Evolutionary conservation across 202 grass and related monocot species (phyloP), one percentile per base, ranked within the genome.

Genomic region (Setaria viridis): DNA sequence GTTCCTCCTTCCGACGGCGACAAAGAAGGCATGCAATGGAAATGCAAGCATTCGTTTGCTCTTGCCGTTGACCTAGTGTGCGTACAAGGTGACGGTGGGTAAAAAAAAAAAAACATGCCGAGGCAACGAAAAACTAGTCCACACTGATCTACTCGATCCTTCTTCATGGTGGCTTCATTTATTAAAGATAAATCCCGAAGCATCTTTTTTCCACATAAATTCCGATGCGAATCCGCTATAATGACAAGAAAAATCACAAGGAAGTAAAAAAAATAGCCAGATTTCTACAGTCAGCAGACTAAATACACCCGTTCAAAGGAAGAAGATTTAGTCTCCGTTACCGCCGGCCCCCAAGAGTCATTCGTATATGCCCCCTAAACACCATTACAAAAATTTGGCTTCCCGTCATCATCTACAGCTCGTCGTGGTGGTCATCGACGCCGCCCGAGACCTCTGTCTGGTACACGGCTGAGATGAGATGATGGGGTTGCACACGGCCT

Each of bases 401-500:
- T 74, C 6, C 42, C 54, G 12, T 11, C 30, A 49, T 1, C 62
- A 51, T 66, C 80, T 94, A 94, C 74, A 94, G 93, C 85, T 94
- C 92, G 25, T 94, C 89, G 4, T 92, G 89, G 30, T 89, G 88
- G 11, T 92, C 90, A 0, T 94, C 92, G 0, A 81, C 78, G 1
- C 59, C 81, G 4, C 75, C 86, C 71, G 90, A 0, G 89, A 59
- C 86, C 85, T 25, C 25, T 25, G 25, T 84, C 90, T 94, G 92
- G 83, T 94, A 94, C 21, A 94, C 92, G 0, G 92, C 92, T 25
- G 25, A 25, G 25, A 25, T 7, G 92, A 90, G 57, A 94, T 77
- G 78, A 94, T 85, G 62, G 92, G 92, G 75, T 90, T 94, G 87
- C 92, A 94, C 3, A 92, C 90, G 34, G 89, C 92, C 76, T 94